phyloP scores from a whole-genome alignment of 331 rosid genomes.

The Phaseolus coccineus region DNA sequence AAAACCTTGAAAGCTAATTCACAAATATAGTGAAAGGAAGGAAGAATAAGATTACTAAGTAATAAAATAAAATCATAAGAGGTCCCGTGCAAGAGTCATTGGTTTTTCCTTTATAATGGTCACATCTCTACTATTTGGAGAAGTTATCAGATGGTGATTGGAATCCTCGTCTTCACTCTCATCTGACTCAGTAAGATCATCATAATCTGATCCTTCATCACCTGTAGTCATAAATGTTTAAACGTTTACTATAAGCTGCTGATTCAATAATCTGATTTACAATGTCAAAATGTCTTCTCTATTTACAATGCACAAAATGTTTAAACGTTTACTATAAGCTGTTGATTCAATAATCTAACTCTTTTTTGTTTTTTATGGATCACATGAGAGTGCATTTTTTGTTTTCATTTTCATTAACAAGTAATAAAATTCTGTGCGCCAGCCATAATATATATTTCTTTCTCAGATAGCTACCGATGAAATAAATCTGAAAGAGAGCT shows the following conservation, averaged over 20 bases:
- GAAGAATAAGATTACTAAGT: constrained; percentile 29
- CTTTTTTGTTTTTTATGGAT: constrained; percentile 7
- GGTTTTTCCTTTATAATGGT: constrained; percentile 74
- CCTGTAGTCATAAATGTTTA: constrained; percentile 55
- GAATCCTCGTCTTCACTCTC: constrained; percentile 68
- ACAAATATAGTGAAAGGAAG: constrained; percentile 45
- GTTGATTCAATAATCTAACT: neutral
- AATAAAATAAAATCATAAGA: constrained; percentile 46
- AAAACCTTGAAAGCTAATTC: constrained; percentile 34
- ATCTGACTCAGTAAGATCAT: constrained; percentile 56
- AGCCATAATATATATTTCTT: constrained; percentile 1
- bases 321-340: neutral
- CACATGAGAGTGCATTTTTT: neutral
- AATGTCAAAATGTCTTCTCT: neutral
- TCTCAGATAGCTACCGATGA: neutral
- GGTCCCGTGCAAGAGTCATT: constrained; percentile 62
- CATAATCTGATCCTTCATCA: constrained; percentile 75
- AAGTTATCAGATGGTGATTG: constrained; percentile 69
- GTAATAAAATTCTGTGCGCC: neutral
- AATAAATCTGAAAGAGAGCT: no score
- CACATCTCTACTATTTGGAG: constrained; percentile 62
- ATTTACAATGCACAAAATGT: neutral
- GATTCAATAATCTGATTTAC: neutral
- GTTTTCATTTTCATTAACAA: no score
- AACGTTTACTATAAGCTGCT: neutral